Evolutionary conservation across 768 basidiomycete genomes (phyloP).

Genomic region (Saitozyma podzolica): DNA sequence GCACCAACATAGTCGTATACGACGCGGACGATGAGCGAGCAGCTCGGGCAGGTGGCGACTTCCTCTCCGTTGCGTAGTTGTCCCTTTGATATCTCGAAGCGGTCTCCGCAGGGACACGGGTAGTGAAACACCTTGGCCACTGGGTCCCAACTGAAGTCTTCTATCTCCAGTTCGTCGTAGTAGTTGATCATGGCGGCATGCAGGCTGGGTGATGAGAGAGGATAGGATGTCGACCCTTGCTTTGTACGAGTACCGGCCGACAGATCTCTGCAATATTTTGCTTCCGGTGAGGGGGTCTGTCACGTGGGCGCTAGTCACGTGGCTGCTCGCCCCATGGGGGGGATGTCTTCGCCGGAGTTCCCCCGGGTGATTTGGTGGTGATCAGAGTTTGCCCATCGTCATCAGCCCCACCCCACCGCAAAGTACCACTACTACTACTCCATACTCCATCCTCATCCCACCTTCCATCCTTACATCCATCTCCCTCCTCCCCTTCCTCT

Average conservation of each 20-base stretch:
- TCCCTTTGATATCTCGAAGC: constrained; percentile 86
- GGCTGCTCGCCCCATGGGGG: neutral
- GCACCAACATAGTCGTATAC: constrained; percentile 85
- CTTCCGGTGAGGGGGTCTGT: neutral
- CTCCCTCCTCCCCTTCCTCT: neutral
- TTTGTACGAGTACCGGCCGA: too few species aligned
- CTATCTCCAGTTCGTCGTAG: constrained; percentile 97
- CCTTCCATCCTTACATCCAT: neutral
- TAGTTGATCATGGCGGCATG: constrained; percentile 35
- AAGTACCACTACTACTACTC: too few species aligned
- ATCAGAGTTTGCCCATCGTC: too few species aligned
- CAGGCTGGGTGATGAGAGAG: too few species aligned
- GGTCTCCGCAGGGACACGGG: constrained; percentile 95
- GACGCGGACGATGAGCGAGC: constrained; percentile 86
- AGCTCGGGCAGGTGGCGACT: constrained; percentile 93
- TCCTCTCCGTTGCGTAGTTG: constrained; percentile 90
- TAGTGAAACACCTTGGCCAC: constrained; percentile 84
- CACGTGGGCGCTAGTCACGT: neutral
- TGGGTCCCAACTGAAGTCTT: constrained; percentile 89
- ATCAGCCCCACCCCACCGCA: too few species aligned
- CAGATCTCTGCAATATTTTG: neutral
- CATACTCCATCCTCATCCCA: too few species aligned
- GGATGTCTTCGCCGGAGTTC: too few species aligned
- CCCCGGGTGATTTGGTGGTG: too few species aligned
- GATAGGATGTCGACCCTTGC: too few species aligned